These are phyloP conservation scores for Mariannaea sp. DNA, from an alignment of 2,329 filamentous ascomycete genomes.

Conservation along the genomic window DNA sequence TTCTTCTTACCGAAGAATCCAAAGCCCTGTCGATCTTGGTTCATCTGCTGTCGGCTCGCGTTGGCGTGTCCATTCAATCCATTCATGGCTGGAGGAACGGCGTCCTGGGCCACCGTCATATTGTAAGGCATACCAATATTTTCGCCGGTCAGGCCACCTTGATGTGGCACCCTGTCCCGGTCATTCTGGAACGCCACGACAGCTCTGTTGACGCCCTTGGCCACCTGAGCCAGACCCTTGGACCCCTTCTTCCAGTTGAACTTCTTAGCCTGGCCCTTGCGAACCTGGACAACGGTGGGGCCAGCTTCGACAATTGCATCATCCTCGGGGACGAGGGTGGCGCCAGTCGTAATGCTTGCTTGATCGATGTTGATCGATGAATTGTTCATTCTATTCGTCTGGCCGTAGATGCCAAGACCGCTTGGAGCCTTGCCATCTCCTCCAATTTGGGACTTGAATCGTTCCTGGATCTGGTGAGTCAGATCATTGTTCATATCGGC, in stretches of 20 bases:
- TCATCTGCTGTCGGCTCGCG: conserved; percentile 33
- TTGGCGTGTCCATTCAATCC: conserved; percentile 31
- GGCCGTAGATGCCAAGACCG: conserved; percentile 62
- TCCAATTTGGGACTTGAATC: conserved; percentile 80
- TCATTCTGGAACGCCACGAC: conserved; percentile 73
- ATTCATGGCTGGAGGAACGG: conserved; percentile 32
- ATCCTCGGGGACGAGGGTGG: conserved; percentile 67
- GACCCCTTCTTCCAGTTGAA: conserved; percentile 99
- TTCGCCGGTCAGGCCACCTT: conserved; percentile 61
- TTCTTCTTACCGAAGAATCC: conserved; percentile 71
- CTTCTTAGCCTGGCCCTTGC: conserved; percentile 92
- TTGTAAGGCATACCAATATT: conserved; percentile 73
- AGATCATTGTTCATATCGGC: conserved; percentile 95
- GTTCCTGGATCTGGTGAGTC: conserved; percentile 89
- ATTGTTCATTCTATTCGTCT: conserved; percentile 55
- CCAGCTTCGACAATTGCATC: conserved; percentile 71
- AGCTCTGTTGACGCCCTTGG: conserved; percentile 91
- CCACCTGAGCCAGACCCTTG: conserved; percentile 90
- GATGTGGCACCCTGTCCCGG: conserved; percentile 59
- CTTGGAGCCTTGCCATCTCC: conserved; percentile 55
- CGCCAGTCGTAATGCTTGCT: conserved; percentile 59
- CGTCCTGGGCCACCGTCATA: conserved; percentile 60
- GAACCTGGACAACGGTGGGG: conserved; percentile 93
- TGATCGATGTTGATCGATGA: conserved; percentile 58
- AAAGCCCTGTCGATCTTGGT: conserved; percentile 62